Base-by-base conservation (phyloP, 164 flowering plant genomes). In the Magnolia sinica region DNA sequence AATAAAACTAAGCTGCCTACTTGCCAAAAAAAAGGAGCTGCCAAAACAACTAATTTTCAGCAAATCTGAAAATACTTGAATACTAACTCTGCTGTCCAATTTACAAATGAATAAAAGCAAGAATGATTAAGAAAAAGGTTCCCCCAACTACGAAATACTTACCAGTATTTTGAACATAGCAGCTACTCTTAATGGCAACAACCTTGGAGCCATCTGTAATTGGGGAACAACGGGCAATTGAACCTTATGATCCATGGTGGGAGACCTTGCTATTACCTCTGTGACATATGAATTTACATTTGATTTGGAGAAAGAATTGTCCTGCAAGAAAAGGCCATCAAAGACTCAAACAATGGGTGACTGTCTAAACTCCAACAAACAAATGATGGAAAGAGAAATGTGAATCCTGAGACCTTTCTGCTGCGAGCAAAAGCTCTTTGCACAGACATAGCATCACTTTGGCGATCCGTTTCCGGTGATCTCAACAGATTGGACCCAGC, bases 151-250 rank as follows among this genome's bases (percentile, higher is more conserved):
- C n/a, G 1, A 45, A 20, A 70, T 20, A 82, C 98, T 85, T 78
- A 96, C 99, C 90, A 96, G 82, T 76, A 96, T 80, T 85, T 88
- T 94, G 70, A 82, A 83, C 98, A 96, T 89, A 72, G 90, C 85
- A 79, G 96, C 93, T 51, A 92, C 88, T 84, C 98, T 87, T 71
- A 86, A 9, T 18, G 96, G 94, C 82, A 94, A 82, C n/a, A 78
- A 70, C 84, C 90, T 90, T 64, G 92, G 90, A 77, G 78, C 59
- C 20, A 73, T 80, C 67, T 87, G 86, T 13, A 94, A 84, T 72
- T 86, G 97, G 50, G 98, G 95, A 82, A 94, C 85, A 75, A 79
- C 71, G 49, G 96, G 95, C 78, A 88, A 76, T 29, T 82, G 71
- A 68, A 50, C 63, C 72, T 70, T 76, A 70, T 74, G 76, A 71